A percentile compares a stretch with the other conserved stretches of the same genome.
phyloP scores from a whole-genome alignment of 2,329 filamentous ascomycete genomes.

The Penicillium brevicompactum region DNA sequence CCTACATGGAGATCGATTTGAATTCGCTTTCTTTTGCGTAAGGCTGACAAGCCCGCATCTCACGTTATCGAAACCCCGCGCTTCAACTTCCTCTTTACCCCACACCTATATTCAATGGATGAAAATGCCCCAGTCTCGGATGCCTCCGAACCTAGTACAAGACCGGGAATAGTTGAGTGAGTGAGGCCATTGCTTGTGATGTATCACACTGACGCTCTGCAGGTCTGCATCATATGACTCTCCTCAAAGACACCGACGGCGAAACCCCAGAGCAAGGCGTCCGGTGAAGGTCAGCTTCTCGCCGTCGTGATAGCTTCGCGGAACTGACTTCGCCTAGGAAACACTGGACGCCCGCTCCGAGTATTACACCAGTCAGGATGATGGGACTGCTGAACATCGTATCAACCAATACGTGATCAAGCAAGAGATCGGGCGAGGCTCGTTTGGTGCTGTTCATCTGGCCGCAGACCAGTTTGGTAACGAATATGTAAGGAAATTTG shows the following conservation, averaged over 20 bases:
- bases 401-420: constrained; percentile 96
- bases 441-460: constrained; percentile 89
- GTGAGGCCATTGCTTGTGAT: background rate
- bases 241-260: constrained; percentile 66
- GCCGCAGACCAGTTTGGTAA: constrained; percentile 86
- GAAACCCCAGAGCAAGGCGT: constrained; percentile 61
- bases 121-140: constrained; percentile 11
- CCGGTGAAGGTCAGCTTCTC: constrained; percentile 60
- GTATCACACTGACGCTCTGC: background rate
- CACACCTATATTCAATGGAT: constrained; percentile 23
- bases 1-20: background rate
- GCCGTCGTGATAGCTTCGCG: constrained; percentile 3
- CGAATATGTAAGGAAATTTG: constrained; percentile 70
- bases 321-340: constrained; percentile 59
- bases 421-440: constrained; percentile 95
- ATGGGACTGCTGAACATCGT: constrained; percentile 77
- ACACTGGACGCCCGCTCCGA: constrained; percentile 87
- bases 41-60: constrained; percentile 24
- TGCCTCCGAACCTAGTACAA: constrained; percentile 10
- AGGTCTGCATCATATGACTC: constrained; percentile 56
- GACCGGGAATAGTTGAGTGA: constrained; percentile 12
- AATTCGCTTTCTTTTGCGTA: constrained; percentile 11
- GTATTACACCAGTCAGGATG: constrained; percentile 80
- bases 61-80: constrained; percentile 22
- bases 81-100: constrained; percentile 21